Evolutionary conservation across 345 rosid genomes (phyloP).

Genomic region (Citropsis articulata): DNA sequence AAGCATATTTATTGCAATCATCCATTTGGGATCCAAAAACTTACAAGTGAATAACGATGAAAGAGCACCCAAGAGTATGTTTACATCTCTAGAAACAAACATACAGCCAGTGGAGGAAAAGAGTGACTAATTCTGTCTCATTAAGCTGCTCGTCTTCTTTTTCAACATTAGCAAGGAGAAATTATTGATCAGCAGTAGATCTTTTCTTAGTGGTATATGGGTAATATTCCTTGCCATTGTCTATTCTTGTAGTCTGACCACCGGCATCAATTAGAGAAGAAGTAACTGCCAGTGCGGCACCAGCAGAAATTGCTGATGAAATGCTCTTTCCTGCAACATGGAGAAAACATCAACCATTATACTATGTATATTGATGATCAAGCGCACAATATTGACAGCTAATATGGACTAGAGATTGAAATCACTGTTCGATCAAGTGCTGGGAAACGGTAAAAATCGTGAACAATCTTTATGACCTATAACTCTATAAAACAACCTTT

Average conservation of each 20-base stretch:
- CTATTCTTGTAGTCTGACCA: slow-evolving; percentile 89
- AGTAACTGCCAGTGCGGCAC: slow-evolving; percentile 82
- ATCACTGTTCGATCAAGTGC: not conserved
- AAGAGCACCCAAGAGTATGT: slow-evolving; percentile 28
- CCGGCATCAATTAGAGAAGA: slow-evolving; percentile 82
- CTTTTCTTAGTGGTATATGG: slow-evolving; percentile 90
- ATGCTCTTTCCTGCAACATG: slow-evolving; percentile 72
- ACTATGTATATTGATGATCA: not conserved
- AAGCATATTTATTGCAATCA: slow-evolving; percentile 24
- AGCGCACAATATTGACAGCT: not conserved
- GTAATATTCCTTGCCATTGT: slow-evolving; percentile 86
- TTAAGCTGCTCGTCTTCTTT: slow-evolving; percentile 11
- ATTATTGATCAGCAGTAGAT: slow-evolving; percentile 49
- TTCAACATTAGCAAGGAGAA: slow-evolving; percentile 9
- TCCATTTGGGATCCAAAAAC: slow-evolving; percentile 7
- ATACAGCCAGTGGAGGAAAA: slow-evolving; percentile 16
- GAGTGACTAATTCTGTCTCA: not conserved
- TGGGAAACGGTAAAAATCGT: not conserved
- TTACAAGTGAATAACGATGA: slow-evolving; percentile 8
- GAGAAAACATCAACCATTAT: not conserved
- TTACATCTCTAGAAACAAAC: slow-evolving; percentile 39
- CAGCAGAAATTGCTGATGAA: slow-evolving; percentile 79
- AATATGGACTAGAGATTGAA: not conserved
- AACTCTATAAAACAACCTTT: not conserved
- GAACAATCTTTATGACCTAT: not conserved